A percentile compares a stretch with the other conserved stretches of the same genome.
phyloP scores from a whole-genome alignment of 176 grass and related monocot species.

The Musa acuminata region DNA sequence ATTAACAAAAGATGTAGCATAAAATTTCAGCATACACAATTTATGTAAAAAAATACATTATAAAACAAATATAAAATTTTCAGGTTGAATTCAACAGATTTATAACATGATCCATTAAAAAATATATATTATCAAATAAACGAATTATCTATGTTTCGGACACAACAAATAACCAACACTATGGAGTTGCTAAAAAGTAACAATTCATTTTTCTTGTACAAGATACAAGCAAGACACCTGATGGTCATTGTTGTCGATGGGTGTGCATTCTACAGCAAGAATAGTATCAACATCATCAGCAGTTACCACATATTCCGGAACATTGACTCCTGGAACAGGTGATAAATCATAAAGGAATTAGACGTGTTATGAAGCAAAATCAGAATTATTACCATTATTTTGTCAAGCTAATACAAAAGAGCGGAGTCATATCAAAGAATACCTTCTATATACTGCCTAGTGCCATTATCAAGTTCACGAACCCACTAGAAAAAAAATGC shows the following conservation, averaged over 20 bases:
- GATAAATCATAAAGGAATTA: constrained; percentile 2
- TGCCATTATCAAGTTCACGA: constrained; percentile 76
- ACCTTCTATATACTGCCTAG: constrained; percentile 78
- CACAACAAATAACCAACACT: not conserved
- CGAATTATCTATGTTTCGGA: not conserved
- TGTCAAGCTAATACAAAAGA: not conserved
- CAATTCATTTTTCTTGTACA: not conserved
- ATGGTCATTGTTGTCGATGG: constrained; percentile 79
- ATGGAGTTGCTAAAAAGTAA: not conserved
- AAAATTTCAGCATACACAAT: no score
- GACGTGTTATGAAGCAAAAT: constrained; percentile 6
- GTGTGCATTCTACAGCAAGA: constrained; percentile 88
- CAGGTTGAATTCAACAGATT: no score
- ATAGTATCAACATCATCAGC: constrained; percentile 85
- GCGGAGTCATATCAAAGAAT: not conserved
- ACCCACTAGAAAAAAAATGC: constrained; percentile 63
- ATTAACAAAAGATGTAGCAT: no score
- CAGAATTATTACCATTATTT: not conserved
- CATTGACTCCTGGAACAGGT: constrained; percentile 46
- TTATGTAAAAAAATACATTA: no score
- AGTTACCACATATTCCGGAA: constrained; percentile 80
- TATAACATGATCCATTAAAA: no score
- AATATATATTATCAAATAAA: no score
- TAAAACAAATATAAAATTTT: constrained; percentile 5
- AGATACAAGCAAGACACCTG: constrained; percentile 40